Evolutionary conservation across 257 asterid genomes (phyloP).

Genomic region (Solanum sparsipilum): DNA sequence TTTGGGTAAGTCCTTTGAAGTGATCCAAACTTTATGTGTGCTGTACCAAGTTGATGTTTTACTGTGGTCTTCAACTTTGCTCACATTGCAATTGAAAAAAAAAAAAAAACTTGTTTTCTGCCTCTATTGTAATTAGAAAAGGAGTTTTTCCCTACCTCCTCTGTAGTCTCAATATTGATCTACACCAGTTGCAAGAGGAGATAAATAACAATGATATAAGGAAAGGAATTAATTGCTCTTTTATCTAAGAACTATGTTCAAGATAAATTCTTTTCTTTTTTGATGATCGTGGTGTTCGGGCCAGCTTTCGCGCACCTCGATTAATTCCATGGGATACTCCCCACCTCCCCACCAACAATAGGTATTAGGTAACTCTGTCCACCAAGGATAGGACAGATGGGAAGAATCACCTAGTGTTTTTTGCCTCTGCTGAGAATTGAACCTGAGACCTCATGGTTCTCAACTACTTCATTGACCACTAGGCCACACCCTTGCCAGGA

Average conservation of each 20-base stretch:
- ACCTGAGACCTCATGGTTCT: background rate
- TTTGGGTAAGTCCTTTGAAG: constrained; percentile 41
- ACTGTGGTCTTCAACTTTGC: background rate
- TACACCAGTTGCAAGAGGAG: background rate
- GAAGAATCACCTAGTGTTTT: background rate
- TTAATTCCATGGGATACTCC: background rate
- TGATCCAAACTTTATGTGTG: background rate
- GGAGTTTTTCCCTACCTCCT: background rate
- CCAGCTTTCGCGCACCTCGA: background rate
- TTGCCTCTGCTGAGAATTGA: background rate
- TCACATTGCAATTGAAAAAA: background rate
- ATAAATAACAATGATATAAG: background rate
- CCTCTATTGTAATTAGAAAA: background rate
- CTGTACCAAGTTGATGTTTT: background rate
- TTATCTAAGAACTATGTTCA: background rate
- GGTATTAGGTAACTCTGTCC: background rate
- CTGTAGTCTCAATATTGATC: background rate
- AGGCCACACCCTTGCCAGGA: background rate
- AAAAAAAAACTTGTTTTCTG: background rate
- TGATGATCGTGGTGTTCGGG: background rate
- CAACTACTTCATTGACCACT: background rate
- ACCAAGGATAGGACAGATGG: background rate
- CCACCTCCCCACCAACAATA: background rate
- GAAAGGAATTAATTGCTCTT: background rate
- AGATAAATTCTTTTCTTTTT: background rate